These are phyloP conservation scores for Zygotorulaspora florentina DNA, from an alignment of 805 yeast species.

Conservation along the genomic window DNA sequence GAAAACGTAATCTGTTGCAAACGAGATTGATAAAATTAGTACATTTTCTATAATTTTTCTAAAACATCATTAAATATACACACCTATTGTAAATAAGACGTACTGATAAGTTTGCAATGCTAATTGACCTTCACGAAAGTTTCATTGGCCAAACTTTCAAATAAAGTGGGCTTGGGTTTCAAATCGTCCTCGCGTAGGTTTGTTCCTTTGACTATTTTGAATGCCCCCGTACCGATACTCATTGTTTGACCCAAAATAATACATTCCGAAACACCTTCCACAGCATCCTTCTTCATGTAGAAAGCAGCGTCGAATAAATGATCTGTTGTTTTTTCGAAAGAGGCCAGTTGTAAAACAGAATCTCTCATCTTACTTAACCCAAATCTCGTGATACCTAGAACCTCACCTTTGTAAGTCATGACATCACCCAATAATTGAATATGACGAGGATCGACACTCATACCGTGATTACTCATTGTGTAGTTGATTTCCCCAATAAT, in stretches of 20 bases:
- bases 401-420: slow-evolving; percentile 98
- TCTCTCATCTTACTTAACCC: slow-evolving; percentile 99
- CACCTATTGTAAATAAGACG: background rate
- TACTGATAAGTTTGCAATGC: background rate
- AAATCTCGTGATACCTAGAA: slow-evolving; percentile 94
- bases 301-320: slow-evolving; percentile 97
- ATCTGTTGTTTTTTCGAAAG: slow-evolving; percentile 97
- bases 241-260: slow-evolving; percentile 96
- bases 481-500: slow-evolving; percentile 92
- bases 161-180: slow-evolving; percentile 42
- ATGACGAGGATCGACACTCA: slow-evolving; percentile 99
- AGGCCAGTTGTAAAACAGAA: slow-evolving; percentile 92
- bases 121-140: slow-evolving; percentile 10
- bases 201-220: slow-evolving; percentile 69
- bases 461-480: slow-evolving; percentile 98
- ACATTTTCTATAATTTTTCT: background rate
- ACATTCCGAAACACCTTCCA: slow-evolving; percentile 97
- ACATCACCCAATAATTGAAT: slow-evolving; percentile 96
- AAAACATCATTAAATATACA: slow-evolving; percentile 1
- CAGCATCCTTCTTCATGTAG: slow-evolving; percentile 91
- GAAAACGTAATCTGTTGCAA: background rate
- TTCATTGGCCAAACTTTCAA: slow-evolving; percentile 40
- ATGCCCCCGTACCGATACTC: slow-evolving; percentile 96
- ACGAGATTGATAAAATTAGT: background rate
- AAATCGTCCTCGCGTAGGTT: slow-evolving; percentile 43